Conservation (phyloP, 2,329 filamentous ascomycete species). For the Lizonia empirigonia region DNA sequence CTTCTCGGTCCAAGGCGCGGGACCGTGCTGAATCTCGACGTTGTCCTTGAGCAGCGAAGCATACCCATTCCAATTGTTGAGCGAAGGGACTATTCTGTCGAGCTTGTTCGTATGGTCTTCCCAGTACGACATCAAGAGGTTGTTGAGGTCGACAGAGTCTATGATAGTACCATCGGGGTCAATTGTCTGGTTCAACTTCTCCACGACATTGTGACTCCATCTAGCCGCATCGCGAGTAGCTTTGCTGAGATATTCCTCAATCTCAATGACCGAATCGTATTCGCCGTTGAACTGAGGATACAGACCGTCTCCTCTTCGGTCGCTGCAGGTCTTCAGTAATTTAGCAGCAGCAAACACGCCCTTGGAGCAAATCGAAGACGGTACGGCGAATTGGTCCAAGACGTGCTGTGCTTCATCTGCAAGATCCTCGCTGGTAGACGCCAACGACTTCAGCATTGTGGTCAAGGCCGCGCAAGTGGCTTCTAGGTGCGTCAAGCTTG, state of each 20-base stretch:
- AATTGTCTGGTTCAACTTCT: constrained; percentile 9
- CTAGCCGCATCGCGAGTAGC: constrained; percentile 21
- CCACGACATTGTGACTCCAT: constrained; percentile 11
- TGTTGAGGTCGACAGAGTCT: constrained; percentile 7
- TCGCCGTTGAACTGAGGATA: constrained; percentile 35
- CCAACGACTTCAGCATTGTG: constrained; percentile 18
- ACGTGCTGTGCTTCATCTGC: constrained; percentile 49
- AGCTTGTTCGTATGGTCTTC: constrained; percentile 11
- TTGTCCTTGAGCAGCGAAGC: constrained; percentile 53
- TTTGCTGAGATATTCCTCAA: constrained; percentile 26
- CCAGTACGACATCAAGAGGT: constrained; percentile 13
- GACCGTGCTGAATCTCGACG: constrained; percentile 68
- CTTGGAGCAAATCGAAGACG: constrained; percentile 22
- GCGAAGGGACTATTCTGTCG: constrained; percentile 6
- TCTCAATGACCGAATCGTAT: constrained; percentile 27
- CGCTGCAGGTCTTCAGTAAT: constrained; percentile 29
- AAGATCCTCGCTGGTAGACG: constrained; percentile 8
- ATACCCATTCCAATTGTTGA: constrained; percentile 70
- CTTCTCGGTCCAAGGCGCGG: constrained; percentile 82
- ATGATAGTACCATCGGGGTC: constrained; percentile 9
- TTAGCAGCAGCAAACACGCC: constrained; percentile 28
- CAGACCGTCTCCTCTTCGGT: constrained; percentile 31
- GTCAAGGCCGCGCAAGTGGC: constrained; percentile 25
- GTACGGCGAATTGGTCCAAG: constrained; percentile 24
- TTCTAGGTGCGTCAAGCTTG: constrained; percentile 30